Percentiles rank a stretch among this genome's conserved stretches.
Evolutionary conservation across 179 eudicot genomes (phyloP).

Genomic region (Camellia oleifera): DNA sequence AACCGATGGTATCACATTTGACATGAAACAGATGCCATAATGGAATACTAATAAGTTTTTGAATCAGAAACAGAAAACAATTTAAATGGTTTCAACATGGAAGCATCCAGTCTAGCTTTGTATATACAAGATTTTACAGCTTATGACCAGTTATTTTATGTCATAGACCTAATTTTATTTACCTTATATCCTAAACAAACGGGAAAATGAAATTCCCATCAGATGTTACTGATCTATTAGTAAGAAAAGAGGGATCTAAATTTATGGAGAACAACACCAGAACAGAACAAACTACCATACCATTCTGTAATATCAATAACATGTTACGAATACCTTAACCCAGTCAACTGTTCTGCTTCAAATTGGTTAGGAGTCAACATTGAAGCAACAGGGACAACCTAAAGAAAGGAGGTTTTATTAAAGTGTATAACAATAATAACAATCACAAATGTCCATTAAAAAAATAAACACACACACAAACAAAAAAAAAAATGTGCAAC

Average conservation of each 20-base stretch:
- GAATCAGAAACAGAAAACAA: too few relatives aligned
- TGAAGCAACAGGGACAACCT: conserved; percentile 98
- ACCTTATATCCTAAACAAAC: not conserved
- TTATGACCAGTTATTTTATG: not conserved
- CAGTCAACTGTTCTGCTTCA: conserved; percentile 90
- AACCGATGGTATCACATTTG: not conserved
- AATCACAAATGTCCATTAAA: not conserved
- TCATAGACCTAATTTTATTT: not conserved
- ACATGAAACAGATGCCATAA: not conserved
- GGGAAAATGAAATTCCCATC: not conserved
- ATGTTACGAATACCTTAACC: conserved; percentile 56
- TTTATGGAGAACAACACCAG: not conserved
- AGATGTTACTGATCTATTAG: not conserved
- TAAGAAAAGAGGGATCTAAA: not conserved
- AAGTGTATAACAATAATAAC: conserved; percentile 14
- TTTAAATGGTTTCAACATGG: not conserved
- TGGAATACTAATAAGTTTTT: not conserved
- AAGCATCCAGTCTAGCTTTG: not conserved
- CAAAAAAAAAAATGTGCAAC: not conserved
- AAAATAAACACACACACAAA: not conserved
- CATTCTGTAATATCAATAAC: not conserved
- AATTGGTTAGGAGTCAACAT: conserved; percentile 98
- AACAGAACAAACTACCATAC: not conserved
- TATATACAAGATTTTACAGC: not conserved
- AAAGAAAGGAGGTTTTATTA: conserved; percentile 4